Evolutionary conservation across 2,329 filamentous ascomycete genomes (phyloP).

Genomic region (Colletotrichum plurivorum): DNA sequence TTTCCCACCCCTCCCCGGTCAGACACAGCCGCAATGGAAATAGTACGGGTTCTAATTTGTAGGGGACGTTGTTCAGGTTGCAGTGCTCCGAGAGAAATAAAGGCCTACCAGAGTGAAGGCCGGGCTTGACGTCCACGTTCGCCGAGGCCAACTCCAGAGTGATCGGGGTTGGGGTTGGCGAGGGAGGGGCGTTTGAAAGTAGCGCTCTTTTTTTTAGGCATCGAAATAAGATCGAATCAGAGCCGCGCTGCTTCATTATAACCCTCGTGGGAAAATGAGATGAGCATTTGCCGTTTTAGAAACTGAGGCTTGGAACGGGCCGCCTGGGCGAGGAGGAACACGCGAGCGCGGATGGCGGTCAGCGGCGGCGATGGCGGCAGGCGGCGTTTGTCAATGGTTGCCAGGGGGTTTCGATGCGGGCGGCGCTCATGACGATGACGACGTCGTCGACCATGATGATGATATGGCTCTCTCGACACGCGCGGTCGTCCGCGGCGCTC

Average conservation of each 20-base stretch:
- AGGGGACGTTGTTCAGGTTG: conserved; percentile 10
- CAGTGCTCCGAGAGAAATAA: conserved; percentile 21
- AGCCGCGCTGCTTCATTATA: neutral
- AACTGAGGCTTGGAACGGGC: conserved; percentile 19
- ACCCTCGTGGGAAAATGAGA: conserved; percentile 2
- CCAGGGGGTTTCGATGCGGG: neutral
- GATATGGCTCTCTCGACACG: conserved; percentile 23
- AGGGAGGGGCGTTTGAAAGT: neutral
- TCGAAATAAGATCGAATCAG: conserved; percentile 31
- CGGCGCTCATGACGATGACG: neutral
- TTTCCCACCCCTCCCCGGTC: conserved; percentile 9
- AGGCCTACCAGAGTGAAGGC: neutral
- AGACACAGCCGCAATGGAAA: conserved; percentile 39
- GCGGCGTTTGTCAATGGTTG: conserved; percentile 19
- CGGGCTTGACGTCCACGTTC: conserved; percentile 17
- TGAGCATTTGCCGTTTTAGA: conserved; percentile 10
- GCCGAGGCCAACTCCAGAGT: conserved; percentile 7
- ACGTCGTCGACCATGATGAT: conserved; percentile 3
- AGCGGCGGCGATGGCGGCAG: conserved; percentile 4
- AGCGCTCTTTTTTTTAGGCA: conserved; percentile 31
- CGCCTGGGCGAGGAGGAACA: conserved; percentile 22
- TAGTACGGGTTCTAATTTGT: conserved; percentile 33
- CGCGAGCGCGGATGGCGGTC: conserved; percentile 8
- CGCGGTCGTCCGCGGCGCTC: conserved; percentile 10
- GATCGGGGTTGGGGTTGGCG: conserved; percentile 14